These are phyloP conservation scores for Sporormia fimetaria DNA, from an alignment of 495 filamentous ascomycete genomes.

Conservation along the genomic window DNA sequence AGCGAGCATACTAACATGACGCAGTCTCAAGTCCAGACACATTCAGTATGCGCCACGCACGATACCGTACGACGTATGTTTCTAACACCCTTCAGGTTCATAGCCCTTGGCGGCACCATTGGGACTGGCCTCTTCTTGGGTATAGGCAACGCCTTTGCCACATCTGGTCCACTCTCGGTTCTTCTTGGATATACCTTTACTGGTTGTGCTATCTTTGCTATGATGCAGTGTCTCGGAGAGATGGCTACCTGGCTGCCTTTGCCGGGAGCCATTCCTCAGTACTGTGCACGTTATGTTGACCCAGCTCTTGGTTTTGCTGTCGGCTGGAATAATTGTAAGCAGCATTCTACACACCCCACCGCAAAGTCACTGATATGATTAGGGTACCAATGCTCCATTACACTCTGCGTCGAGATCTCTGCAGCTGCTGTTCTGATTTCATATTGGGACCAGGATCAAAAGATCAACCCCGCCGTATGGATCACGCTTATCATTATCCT, in stretches of 20 bases:
- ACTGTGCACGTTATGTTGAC: slow-evolving; percentile 61
- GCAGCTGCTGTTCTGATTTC: slow-evolving; percentile 64
- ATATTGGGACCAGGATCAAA: slow-evolving; percentile 54
- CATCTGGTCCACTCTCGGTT: slow-evolving; percentile 53
- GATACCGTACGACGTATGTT: too few species aligned
- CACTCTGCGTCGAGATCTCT: slow-evolving; percentile 63
- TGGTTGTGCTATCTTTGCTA: slow-evolving; percentile 50
- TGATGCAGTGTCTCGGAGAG: slow-evolving; percentile 49
- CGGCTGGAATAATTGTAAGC: slow-evolving; percentile 53
- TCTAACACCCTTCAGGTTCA: too few species aligned
- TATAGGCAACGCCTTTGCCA: slow-evolving; percentile 50
- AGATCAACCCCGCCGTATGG: slow-evolving; percentile 50
- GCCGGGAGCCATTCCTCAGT: slow-evolving; percentile 63
- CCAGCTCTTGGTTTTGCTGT: slow-evolving; percentile 66
- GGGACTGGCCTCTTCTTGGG: slow-evolving; percentile 69
- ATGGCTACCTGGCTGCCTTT: slow-evolving; percentile 67
- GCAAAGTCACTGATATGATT: not conserved
- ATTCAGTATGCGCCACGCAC: too few species aligned
- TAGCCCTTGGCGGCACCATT: slow-evolving; percentile 58
- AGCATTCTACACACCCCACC: not conserved
- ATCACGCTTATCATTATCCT: slow-evolving; percentile 67
- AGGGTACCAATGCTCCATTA: slow-evolving; percentile 37
- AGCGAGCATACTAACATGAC: slow-evolving; percentile 4
- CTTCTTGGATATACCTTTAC: slow-evolving; percentile 62
- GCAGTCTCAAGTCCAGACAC: slow-evolving; percentile 40